Evolutionary conservation across 257 asterid species (phyloP).

Genomic region (Craterostigma plantagineum): DNA sequence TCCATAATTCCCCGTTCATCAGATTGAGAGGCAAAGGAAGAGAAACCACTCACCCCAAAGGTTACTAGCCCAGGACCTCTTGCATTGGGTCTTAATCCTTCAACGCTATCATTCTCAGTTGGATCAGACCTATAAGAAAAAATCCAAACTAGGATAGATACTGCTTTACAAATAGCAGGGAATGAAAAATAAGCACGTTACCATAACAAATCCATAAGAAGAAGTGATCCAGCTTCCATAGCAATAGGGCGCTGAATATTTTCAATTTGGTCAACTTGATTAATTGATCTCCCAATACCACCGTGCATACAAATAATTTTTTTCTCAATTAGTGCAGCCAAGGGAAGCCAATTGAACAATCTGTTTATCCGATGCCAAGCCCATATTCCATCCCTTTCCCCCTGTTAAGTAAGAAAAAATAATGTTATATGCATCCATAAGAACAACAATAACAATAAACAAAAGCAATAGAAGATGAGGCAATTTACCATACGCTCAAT

Average conservation of each 20-base stretch:
- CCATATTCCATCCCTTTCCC: constrained; percentile 99
- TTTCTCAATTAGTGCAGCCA: constrained; percentile 91
- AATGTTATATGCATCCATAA: constrained; percentile 2
- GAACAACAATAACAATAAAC: constrained; percentile 7
- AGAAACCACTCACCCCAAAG: constrained; percentile 64
- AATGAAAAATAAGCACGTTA: constrained; percentile 16
- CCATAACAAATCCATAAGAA: constrained; percentile 96
- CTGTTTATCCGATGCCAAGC: constrained; percentile 89
- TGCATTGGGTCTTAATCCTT: constrained; percentile 95
- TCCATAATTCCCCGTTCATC: not conserved
- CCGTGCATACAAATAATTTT: constrained; percentile 98
- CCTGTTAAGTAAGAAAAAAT: constrained; percentile 38
- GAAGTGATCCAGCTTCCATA: constrained; percentile 97
- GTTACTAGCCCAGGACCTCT: constrained; percentile 99
- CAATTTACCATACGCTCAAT: constrained; percentile 81
- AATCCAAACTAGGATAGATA: constrained; percentile 7
- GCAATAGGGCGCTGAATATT: constrained; percentile 92
- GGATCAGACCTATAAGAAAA: constrained; percentile 88
- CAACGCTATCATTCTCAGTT: constrained; percentile 96
- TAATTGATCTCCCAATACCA: constrained; percentile 95
- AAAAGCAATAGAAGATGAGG: not conserved
- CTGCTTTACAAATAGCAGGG: constrained; percentile 4
- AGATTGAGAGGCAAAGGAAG: constrained; percentile 4
- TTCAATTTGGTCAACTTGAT: constrained; percentile 88
- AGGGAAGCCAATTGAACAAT: constrained; percentile 95